phyloP scores from a whole-genome alignment of 768 basidiomycete species.

The Lentinula sp. region DNA sequence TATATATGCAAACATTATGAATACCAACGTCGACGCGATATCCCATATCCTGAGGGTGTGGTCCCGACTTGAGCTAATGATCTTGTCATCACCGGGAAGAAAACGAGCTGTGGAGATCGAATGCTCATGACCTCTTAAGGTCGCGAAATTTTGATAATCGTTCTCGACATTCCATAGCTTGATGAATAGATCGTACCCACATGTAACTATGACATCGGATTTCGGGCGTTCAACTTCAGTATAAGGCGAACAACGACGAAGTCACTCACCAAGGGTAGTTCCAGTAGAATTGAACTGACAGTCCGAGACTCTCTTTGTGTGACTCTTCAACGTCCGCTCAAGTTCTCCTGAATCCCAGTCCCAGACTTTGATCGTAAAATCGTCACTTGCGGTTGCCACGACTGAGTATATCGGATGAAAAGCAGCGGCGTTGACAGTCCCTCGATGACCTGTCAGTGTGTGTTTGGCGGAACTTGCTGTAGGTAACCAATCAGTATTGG shows the following conservation, averaged over 20 bases:
- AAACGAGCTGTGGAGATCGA: slow-evolving; percentile 67
- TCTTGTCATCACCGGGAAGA: slow-evolving; percentile 56
- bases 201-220: slow-evolving; percentile 10
- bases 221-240: background rate
- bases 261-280: slow-evolving; percentile 47
- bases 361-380: slow-evolving; percentile 69
- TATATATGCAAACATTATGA: background rate
- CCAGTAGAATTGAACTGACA: slow-evolving; percentile 68
- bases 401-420: slow-evolving; percentile 71
- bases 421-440: slow-evolving; percentile 50
- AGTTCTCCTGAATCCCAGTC: slow-evolving; percentile 78
- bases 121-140: slow-evolving; percentile 66
- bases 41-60: slow-evolving; percentile 66
- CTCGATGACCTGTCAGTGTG: slow-evolving; percentile 50
- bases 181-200: slow-evolving; percentile 21
- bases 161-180: slow-evolving; percentile 36
- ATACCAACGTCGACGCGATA: slow-evolving; percentile 54
- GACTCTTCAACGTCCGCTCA: slow-evolving; percentile 68
- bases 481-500: slow-evolving; percentile 47
- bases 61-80: slow-evolving; percentile 68
- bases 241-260: background rate
- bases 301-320: slow-evolving; percentile 66
- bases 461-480: slow-evolving; percentile 36
- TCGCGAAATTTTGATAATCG: slow-evolving; percentile 19
- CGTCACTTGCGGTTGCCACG: slow-evolving; percentile 61